Percentiles rank a stretch among this genome's conserved stretches.
Evolutionary conservation across 2,329 filamentous ascomycete genomes (phyloP).

Genomic region (Beauveria varroae): DNA sequence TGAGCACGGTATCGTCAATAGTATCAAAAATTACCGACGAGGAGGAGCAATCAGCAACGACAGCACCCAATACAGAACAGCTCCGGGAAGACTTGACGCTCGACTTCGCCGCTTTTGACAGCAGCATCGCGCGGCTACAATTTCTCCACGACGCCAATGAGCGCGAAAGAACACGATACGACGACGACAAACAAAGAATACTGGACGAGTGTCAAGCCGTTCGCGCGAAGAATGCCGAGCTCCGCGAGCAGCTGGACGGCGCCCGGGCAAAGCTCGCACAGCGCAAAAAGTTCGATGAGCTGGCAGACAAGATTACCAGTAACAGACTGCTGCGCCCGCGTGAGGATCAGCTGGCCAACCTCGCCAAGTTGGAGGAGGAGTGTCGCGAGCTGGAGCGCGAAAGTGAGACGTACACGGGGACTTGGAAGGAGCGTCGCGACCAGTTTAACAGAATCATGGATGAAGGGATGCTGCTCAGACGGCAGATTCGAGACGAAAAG

Average conservation of each 20-base stretch:
- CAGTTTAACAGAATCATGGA: slow-evolving; percentile 87
- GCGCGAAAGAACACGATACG: slow-evolving; percentile 76
- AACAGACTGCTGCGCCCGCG: slow-evolving; percentile 73
- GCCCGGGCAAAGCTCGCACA: slow-evolving; percentile 68
- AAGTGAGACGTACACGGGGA: slow-evolving; percentile 70
- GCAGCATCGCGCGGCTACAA: slow-evolving; percentile 78
- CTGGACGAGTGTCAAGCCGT: slow-evolving; percentile 70
- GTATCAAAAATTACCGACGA: slow-evolving; percentile 28
- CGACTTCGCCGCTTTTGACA: slow-evolving; percentile 84
- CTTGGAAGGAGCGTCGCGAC: slow-evolving; percentile 76
- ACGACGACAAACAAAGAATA: slow-evolving; percentile 71
- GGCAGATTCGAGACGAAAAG: slow-evolving; percentile 88
- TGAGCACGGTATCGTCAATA: slow-evolving; percentile 61
- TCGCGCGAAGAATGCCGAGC: slow-evolving; percentile 62
- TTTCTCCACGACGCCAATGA: slow-evolving; percentile 78
- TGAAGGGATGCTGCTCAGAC: slow-evolving; percentile 78
- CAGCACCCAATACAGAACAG: slow-evolving; percentile 47
- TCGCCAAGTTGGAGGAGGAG: slow-evolving; percentile 79
- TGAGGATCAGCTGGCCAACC: slow-evolving; percentile 71
- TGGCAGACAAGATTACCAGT: slow-evolving; percentile 78
- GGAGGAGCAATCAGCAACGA: slow-evolving; percentile 28
- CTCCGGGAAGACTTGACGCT: slow-evolving; percentile 78
- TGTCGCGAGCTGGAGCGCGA: slow-evolving; percentile 82
- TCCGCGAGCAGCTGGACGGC: slow-evolving; percentile 68
- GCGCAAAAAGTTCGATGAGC: slow-evolving; percentile 78